Conservation (phyloP, 1,139 yeast species). For the Sugiyamaella pinicola region DNA sequence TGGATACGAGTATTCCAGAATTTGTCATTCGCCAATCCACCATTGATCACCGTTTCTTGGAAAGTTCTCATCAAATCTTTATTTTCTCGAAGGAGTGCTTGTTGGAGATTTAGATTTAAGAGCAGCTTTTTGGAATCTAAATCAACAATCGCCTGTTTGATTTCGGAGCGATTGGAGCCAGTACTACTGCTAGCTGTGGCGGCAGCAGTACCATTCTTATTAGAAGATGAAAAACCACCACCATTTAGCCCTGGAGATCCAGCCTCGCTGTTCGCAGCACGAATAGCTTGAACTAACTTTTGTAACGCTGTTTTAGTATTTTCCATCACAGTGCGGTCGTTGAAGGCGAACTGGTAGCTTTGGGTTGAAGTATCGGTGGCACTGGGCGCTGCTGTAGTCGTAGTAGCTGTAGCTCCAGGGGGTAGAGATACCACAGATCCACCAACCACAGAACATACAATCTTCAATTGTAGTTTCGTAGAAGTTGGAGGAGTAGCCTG, state of each 20-base stretch:
- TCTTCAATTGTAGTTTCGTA: constrained; percentile 68
- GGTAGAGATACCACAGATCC: neutral
- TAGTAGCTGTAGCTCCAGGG: neutral
- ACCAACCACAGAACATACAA: constrained; percentile 36
- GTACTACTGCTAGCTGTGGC: neutral
- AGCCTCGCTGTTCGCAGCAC: constrained; percentile 3
- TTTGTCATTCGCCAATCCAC: constrained; percentile 73
- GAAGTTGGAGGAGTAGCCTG: constrained; percentile 75
- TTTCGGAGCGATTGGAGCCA: constrained; percentile 7
- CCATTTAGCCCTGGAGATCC: constrained; percentile 3
- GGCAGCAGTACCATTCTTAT: constrained; percentile 2
- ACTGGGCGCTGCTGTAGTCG: neutral
- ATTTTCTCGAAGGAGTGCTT: constrained; percentile 70
- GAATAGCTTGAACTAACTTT: constrained; percentile 51
- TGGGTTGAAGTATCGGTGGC: constrained; percentile 35
- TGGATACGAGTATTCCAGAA: constrained; percentile 90
- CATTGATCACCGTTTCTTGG: constrained; percentile 83
- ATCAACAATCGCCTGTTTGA: constrained; percentile 37
- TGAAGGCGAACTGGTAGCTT: constrained; percentile 59
- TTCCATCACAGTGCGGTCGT: constrained; percentile 74
- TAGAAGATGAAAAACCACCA: neutral
- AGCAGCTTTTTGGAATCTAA: constrained; percentile 49
- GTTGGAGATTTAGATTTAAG: constrained; percentile 76
- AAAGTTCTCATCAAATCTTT: constrained; percentile 72
- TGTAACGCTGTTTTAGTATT: constrained; percentile 70